phyloP scores from a whole-genome alignment of 345 rosid genomes.

The Hirschfeldia incana region DNA sequence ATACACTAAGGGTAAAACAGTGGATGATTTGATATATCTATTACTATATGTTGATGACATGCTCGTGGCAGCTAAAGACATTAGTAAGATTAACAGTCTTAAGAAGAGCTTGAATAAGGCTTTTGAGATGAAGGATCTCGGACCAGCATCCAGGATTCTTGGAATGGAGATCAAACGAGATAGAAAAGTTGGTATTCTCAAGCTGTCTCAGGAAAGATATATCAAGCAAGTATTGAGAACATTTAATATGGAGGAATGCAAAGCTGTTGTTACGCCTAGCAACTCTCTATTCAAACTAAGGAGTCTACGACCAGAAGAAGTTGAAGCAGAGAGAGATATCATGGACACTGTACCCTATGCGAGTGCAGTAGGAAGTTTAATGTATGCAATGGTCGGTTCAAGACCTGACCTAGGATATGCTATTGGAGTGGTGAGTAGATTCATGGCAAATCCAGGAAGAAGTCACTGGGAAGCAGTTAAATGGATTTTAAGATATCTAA shows the following conservation, averaged over 20 bases:
- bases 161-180: not conserved
- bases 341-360: not conserved
- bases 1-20: not conserved
- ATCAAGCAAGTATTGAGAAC: not conserved
- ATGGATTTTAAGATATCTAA: not conserved
- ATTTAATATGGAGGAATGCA: not conserved
- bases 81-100: not conserved
- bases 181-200: not conserved
- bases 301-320: not conserved
- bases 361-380: not conserved
- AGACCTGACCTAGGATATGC: not conserved
- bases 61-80: not conserved
- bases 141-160: not conserved
- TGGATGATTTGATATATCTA: not conserved
- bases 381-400: not conserved
- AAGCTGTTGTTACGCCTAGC: not conserved
- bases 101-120: not conserved
- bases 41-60: not conserved
- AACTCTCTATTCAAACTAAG: not conserved
- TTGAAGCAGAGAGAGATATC: not conserved
- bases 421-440: not conserved
- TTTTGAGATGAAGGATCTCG: too few relatives aligned
- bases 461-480: not conserved
- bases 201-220: not conserved
- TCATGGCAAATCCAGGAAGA: not conserved